Evolutionary conservation across 495 filamentous ascomycete species (phyloP), one percentile per base, ranked within the genome.

Genomic region (Tuber calosporum): DNA sequence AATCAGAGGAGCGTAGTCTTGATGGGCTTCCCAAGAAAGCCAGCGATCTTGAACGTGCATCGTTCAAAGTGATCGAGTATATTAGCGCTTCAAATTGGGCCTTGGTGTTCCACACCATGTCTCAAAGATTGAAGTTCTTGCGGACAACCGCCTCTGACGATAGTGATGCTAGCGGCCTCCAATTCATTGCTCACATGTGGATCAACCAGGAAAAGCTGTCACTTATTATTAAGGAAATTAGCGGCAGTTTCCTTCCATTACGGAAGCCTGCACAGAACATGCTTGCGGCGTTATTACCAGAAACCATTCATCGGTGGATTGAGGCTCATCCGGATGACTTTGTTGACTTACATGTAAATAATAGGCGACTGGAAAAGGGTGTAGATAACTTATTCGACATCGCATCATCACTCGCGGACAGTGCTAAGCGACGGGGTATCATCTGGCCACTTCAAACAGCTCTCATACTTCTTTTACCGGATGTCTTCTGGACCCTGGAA

Each of bases 321-420:
- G 88, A 90, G 74, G 84, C 86, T 15, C 87, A 87, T 74, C 88
- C 88, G 17, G 81, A 82, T 22, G 88, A 90, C 81, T 90, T 90
- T 79, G 85, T 89, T 48, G 83, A 85, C 66, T 81, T 90, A 71
- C 88, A 90, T 80, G 82, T 82, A 41, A 82, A 84, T 66, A 86
- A 87, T 73, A 87, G 84, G 79, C 85, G 86, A 75, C 84, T 89
- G 42, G 88, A 90, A 74, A 87, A 83, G 48, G 86, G 86, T 6
- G 86, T 88, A 20, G 88, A 90, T 77, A 87, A 87, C 4, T 84
- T 90, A 13, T 89, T 90, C 68, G 88, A 90, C 71, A 89, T 89
- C 85, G 85, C 88, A 2, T 84, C 85, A 58, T 86, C 87, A 8
- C 82, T 89, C 42, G 81, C 84, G 39, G 88, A 90, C 73, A 85